Percentiles rank a stretch among this genome's conserved stretches.
phyloP scores from a whole-genome alignment of 345 rosid species.

The Garcia nutans region DNA sequence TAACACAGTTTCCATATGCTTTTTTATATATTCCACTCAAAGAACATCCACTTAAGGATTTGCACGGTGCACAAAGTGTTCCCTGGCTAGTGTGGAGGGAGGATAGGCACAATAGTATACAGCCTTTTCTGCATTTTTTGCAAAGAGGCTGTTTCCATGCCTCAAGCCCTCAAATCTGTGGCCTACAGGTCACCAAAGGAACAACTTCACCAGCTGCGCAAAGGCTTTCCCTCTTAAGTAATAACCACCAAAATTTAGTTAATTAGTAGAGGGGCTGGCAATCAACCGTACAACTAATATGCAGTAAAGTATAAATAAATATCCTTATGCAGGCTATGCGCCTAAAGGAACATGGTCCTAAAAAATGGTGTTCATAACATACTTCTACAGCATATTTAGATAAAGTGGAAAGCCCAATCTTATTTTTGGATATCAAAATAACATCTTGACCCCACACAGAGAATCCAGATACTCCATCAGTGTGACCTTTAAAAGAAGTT shows the following conservation, averaged over 20 bases:
- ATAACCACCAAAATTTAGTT: not conserved
- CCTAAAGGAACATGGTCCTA: not conserved
- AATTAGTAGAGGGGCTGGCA: not conserved
- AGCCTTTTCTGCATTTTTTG: no score
- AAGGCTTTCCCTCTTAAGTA: no score
- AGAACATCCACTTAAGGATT: no score
- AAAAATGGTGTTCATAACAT: conserved; percentile 21
- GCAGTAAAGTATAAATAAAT: not conserved
- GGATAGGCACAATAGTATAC: no score
- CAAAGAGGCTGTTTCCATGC: no score
- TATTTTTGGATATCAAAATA: conserved; percentile 78
- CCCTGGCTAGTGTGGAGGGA: no score
- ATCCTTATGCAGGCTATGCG: not conserved
- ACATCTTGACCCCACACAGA: conserved; percentile 84
- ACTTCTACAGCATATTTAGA: conserved; percentile 62
- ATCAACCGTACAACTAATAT: not conserved
- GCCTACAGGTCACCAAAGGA: no score
- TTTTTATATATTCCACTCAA: no score
- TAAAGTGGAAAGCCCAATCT: conserved; percentile 75
- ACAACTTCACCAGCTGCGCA: no score
- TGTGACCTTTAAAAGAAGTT: conserved; percentile 59
- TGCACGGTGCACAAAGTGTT: no score
- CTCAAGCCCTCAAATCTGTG: no score
- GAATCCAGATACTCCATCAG: conserved; percentile 76
- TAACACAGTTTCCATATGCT: no score